Percentiles rank a stretch among this genome's conserved stretches.
phyloP scores from a whole-genome alignment of 345 rosid species.

The Linum tenue region DNA sequence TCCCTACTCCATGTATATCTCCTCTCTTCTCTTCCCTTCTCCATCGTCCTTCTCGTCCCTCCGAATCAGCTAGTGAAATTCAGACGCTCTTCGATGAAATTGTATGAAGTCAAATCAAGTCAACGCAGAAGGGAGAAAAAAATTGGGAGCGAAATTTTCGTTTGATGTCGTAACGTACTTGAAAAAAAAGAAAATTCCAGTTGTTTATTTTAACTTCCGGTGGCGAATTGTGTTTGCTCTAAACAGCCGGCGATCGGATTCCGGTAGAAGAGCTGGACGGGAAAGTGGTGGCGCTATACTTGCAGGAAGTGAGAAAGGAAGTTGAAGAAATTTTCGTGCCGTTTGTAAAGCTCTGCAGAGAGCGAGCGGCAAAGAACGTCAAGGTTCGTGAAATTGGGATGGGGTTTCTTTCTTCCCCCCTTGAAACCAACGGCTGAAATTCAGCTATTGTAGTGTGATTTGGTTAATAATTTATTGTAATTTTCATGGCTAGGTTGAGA shows the following conservation, averaged over 20 bases:
- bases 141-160: no score
- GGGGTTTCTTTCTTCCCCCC: neutral
- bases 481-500: conserved; percentile 43
- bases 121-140: no score
- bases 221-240: neutral
- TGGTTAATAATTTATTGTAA: conserved; percentile 6
- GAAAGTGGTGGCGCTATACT: conserved; percentile 53
- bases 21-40: neutral
- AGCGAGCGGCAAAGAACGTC: conserved; percentile 22
- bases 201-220: neutral
- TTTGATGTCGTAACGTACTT: no score
- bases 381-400: neutral
- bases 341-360: conserved; percentile 43
- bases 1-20: conserved; percentile 61
- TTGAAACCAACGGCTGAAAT: neutral
- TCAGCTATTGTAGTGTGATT: neutral
- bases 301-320: conserved; percentile 43
- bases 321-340: conserved; percentile 41
- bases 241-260: conserved; percentile 50
- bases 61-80: neutral
- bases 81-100: no score
- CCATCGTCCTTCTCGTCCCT: neutral
- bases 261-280: conserved; percentile 58
- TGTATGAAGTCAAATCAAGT: no score
- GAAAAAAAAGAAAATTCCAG: no score